Conservation (phyloP, 345 rosid species). For the Lepidium sativum region DNA sequence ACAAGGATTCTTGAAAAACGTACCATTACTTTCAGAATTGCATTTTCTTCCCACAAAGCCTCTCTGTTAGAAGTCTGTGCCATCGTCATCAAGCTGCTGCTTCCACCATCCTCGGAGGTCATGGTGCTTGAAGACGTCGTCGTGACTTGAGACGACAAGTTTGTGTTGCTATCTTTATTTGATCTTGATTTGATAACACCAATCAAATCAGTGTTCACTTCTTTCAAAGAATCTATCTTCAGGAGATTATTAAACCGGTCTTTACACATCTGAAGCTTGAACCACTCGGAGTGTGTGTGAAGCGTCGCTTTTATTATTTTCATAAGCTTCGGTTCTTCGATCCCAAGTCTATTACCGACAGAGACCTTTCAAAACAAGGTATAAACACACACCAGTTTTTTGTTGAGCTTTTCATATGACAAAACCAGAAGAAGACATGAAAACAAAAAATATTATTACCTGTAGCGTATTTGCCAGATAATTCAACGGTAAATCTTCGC, state of each 20-base stretch:
- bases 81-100: conserved; percentile 33
- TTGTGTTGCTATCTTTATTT: conserved; percentile 54
- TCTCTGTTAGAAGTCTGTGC: conserved; percentile 62
- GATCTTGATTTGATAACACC: conserved; percentile 47
- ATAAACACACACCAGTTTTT: neutral
- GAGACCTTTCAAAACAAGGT: conserved; percentile 45
- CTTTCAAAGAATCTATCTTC: conserved; percentile 67
- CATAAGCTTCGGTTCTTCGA: conserved; percentile 88
- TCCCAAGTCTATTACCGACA: conserved; percentile 66
- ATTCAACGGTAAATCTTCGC: conserved; percentile 59
- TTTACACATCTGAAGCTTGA: conserved; percentile 92
- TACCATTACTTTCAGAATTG: conserved; percentile 96
- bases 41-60: conserved; percentile 65
- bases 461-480: conserved; percentile 78
- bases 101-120: conserved; percentile 67
- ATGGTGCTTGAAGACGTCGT: conserved; percentile 60
- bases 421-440: neutral
- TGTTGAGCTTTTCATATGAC: neutral
- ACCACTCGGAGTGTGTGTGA: conserved; percentile 80
- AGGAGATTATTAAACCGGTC: conserved; percentile 56
- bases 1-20: conserved; percentile 24
- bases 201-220: conserved; percentile 44
- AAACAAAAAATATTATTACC: conserved; percentile 32
- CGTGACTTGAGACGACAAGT: conserved; percentile 71
- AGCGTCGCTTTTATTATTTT: conserved; percentile 82